Base-by-base conservation (phyloP, 2,329 filamentous ascomycete species). In the Cordyceps fumosorosea region DNA sequence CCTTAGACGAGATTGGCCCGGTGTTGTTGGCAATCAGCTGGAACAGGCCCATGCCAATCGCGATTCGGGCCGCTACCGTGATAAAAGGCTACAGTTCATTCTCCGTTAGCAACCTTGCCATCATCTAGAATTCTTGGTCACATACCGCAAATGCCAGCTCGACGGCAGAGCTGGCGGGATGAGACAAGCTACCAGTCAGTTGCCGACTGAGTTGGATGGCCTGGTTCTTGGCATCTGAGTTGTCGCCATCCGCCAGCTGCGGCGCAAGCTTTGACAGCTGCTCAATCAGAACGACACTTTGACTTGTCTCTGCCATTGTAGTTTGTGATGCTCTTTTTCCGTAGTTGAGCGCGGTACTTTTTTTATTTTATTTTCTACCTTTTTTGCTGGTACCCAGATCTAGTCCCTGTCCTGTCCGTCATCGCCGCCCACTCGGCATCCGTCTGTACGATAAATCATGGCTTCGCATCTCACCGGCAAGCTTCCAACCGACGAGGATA, bases 21-120 rank as follows among this genome's bases (percentile, higher is more conserved):
- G 24, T 8, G 24, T 57, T 47, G 16, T 22, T 24, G 22, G 53
- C 53, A 37, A 62, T 57, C 29, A 62, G 42, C 45, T 52, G 50
- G 37, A 62, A 62, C 16, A 62, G 37, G 29, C 26, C 32, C 52
- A 62, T 32, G 12, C 47, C 60, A 50, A 62, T 55, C 8, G 60
- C 52, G 1, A 62, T 62, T 42, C 60, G 52, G 7, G 53, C 53
- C 3, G 60, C 60, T 12, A 62, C 45, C 5, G 53, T 54, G 14
- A 57, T 20, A 4, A 62, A 62, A 7, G 60, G 60, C 60, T 62
- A 12, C 26, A 37, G 29, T 16, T 24, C 14, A 12, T 14, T 20
- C 32, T 24, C 20, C 7, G n/a, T 47, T 11, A 47, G 5, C 22
- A 29, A 29, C 18, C 20, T 20, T 54, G n/a, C 5, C 24, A 47